Evolutionary conservation across 2,329 filamentous ascomycete genomes (phyloP).

Genomic region (Colletotrichum camelliae): DNA sequence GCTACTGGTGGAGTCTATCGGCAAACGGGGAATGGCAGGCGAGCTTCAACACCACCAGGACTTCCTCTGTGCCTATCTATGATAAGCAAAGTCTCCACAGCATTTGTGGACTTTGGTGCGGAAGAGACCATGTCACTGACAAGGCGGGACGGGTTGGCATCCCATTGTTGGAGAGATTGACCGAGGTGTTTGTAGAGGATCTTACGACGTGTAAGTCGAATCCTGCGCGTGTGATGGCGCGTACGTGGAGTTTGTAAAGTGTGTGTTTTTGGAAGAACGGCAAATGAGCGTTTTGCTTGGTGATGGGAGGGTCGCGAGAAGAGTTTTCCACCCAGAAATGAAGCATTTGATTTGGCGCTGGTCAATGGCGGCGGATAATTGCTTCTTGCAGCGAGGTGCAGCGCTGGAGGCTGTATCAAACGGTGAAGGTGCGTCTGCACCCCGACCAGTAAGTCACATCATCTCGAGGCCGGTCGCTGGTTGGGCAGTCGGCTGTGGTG

Average conservation of each 20-base stretch:
- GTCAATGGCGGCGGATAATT: background rate
- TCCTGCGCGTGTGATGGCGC: background rate
- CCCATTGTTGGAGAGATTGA: background rate
- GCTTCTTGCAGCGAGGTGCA: conserved; percentile 7
- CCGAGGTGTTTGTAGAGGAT: background rate
- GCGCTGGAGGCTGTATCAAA: background rate
- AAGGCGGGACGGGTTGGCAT: conserved; percentile 20
- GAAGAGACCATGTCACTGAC: conserved; percentile 16
- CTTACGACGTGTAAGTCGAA: background rate
- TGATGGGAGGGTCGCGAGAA: background rate
- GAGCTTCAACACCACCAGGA: background rate
- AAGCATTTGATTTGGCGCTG: background rate
- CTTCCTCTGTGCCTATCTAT: background rate
- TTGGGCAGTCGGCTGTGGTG: background rate
- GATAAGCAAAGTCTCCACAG: background rate
- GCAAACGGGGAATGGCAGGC: background rate
- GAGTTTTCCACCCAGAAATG: background rate
- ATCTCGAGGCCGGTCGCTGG: background rate
- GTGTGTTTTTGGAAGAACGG: background rate
- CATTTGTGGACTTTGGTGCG: background rate
- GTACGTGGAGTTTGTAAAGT: background rate
- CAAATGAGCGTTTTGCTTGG: background rate
- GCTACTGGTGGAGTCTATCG: background rate
- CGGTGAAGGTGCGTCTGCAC: background rate
- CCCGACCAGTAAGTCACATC: background rate